Percentiles rank a stretch among this genome's conserved stretches.
Evolutionary conservation across 768 basidiomycete species (phyloP).

Genomic region (Guyanaporus albipodus): DNA sequence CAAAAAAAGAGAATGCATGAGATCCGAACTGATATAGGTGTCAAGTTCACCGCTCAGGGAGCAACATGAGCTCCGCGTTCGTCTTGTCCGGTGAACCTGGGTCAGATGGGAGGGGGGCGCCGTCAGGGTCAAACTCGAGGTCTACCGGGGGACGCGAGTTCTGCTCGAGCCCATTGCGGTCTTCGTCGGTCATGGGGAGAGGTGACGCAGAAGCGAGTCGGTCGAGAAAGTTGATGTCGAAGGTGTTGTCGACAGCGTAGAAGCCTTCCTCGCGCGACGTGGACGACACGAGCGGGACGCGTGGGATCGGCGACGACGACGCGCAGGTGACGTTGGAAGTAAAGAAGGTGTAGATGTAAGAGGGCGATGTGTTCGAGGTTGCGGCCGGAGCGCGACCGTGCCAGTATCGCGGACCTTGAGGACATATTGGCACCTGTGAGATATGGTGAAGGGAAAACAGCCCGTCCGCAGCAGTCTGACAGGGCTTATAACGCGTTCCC

Average conservation of each 20-base stretch:
- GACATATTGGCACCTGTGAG: slow-evolving; percentile 27
- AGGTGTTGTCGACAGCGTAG: slow-evolving; percentile 21
- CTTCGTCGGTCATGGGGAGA: slow-evolving; percentile 34
- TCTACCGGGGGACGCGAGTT: slow-evolving; percentile 14
- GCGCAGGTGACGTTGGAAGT: slow-evolving; percentile 39
- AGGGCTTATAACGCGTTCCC: slow-evolving; percentile 59
- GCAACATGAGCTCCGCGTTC: slow-evolving; percentile 36
- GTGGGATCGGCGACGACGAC: slow-evolving; percentile 9
- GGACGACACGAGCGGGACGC: neutral
- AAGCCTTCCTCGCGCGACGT: slow-evolving; percentile 18
- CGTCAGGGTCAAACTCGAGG: slow-evolving; percentile 41
- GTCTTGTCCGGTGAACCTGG: slow-evolving; percentile 45
- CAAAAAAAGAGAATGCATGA: neutral
- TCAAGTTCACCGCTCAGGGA: slow-evolving; percentile 41
- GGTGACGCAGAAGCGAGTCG: slow-evolving; percentile 37
- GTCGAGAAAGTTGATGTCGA: slow-evolving; percentile 40
- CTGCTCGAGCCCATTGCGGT: slow-evolving; percentile 16
- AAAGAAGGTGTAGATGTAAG: slow-evolving; percentile 47
- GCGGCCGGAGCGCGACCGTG: slow-evolving; percentile 24
- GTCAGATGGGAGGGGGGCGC: slow-evolving; percentile 34
- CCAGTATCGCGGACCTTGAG: slow-evolving; percentile 44
- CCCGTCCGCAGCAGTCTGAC: slow-evolving; percentile 51
- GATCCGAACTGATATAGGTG: neutral
- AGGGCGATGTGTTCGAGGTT: slow-evolving; percentile 14
- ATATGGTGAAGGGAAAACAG: slow-evolving; percentile 29